Percentiles rank a stretch among this genome's conserved stretches.
Evolutionary conservation across 306 rosid genomes (phyloP).

Genomic region (Fragaria iinumae): DNA sequence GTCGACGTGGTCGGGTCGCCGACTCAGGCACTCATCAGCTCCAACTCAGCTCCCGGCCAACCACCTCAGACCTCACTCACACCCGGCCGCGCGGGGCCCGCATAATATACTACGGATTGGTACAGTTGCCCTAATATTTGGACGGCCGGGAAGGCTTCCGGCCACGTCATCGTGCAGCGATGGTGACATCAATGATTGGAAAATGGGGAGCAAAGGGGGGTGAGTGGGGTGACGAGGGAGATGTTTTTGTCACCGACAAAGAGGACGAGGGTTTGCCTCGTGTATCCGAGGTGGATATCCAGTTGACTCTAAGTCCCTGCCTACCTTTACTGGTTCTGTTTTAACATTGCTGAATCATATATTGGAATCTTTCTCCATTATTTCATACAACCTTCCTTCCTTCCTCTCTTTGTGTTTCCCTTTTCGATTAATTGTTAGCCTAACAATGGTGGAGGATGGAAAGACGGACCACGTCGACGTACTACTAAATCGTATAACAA

Average conservation of each 20-base stretch:
- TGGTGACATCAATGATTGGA: slow-evolving; percentile 13
- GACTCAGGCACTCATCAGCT: neutral
- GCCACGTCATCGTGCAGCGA: slow-evolving; percentile 14
- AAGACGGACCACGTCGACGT: too few relatives aligned
- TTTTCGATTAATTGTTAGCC: too few relatives aligned
- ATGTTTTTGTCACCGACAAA: slow-evolving; percentile 6
- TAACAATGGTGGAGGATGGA: too few relatives aligned
- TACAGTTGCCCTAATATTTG: neutral
- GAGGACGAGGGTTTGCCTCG: slow-evolving; percentile 28
- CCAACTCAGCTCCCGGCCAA: slow-evolving; percentile 13
- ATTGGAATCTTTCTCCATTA: neutral
- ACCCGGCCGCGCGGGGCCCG: too few relatives aligned
- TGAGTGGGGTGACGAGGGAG: neutral
- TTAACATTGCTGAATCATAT: neutral
- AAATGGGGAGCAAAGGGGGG: neutral
- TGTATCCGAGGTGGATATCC: slow-evolving; percentile 30
- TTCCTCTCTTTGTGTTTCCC: too few relatives aligned
- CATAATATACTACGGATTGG: neutral
- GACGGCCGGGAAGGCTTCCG: neutral
- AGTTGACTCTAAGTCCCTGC: neutral
- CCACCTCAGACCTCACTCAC: neutral
- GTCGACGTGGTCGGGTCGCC: neutral
- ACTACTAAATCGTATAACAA: too few relatives aligned
- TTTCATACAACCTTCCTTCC: neutral
- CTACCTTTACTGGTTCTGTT: neutral